Evolutionary conservation across 2,329 filamentous ascomycete species (phyloP).

Genomic region (Boeremia exigua): DNA sequence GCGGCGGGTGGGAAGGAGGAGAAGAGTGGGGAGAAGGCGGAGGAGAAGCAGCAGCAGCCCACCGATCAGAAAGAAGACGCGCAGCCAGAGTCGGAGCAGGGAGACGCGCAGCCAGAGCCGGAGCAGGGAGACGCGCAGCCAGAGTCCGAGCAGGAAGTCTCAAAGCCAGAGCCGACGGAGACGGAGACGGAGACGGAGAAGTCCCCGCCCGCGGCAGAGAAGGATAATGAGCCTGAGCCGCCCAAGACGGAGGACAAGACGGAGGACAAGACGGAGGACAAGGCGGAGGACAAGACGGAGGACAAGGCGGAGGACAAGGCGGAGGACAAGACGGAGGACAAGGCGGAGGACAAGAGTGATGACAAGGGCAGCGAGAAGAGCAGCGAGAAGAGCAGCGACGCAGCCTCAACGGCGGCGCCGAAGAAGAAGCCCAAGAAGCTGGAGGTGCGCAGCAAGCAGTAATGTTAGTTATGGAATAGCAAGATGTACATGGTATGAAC

Average conservation of each 20-base stretch:
- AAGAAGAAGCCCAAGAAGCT: slow-evolving; percentile 50
- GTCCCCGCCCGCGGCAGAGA: slow-evolving; percentile 4
- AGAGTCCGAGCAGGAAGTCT: slow-evolving; percentile 8
- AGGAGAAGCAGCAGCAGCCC: not conserved
- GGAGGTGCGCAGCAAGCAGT: slow-evolving; percentile 33
- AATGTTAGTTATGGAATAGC: no score
- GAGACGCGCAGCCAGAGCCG: not conserved
- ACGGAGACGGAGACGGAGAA: slow-evolving; percentile 1
- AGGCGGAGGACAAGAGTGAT: slow-evolving; percentile 9
- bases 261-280: slow-evolving; percentile 1
- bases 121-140: slow-evolving; percentile 1
- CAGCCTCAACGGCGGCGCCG: slow-evolving; percentile 10
- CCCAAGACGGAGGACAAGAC: slow-evolving; percentile 5
- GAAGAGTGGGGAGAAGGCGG: not conserved
- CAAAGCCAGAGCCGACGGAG: slow-evolving; percentile 17
- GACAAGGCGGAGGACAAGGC: slow-evolving; percentile 12
- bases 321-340: slow-evolving; percentile 4
- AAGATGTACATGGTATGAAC: no score
- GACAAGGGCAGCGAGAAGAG: no score
- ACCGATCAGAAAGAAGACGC: slow-evolving; percentile 9
- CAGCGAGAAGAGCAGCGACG: slow-evolving; percentile 7
- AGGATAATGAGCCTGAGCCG: slow-evolving; percentile 2
- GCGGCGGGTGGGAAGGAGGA: slow-evolving; percentile 3
- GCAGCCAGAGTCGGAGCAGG: not conserved
- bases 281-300: slow-evolving; percentile 14